Evolutionary conservation across 1,139 yeast genomes (phyloP).

Genomic region (Groenewaldozyma sp.): DNA sequence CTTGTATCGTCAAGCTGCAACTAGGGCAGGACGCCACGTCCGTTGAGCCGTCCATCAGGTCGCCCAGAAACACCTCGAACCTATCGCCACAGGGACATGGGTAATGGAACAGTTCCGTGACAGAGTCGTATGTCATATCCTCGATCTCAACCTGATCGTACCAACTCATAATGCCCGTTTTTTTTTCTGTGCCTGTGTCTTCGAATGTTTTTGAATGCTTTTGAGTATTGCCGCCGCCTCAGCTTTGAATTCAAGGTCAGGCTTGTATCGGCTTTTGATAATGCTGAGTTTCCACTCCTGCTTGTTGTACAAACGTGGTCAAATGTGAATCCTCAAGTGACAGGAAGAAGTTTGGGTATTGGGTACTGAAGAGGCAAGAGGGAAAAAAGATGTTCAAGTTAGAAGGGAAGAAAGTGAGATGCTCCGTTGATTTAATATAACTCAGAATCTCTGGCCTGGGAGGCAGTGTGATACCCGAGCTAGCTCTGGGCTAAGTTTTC

Average conservation of each 20-base stretch:
- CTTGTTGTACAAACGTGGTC: no score
- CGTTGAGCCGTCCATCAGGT: slow-evolving; percentile 76
- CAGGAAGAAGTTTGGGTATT: no score
- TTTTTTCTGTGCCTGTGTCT: neutral
- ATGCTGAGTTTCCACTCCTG: neutral
- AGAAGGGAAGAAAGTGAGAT: no score
- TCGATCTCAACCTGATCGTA: slow-evolving; percentile 96
- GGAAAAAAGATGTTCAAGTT: no score
- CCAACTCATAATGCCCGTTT: slow-evolving; percentile 41
- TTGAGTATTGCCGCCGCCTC: no score
- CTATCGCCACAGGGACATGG: slow-evolving; percentile 99
- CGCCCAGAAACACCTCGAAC: slow-evolving; percentile 80
- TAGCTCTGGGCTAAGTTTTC: neutral
- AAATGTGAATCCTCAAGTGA: no score
- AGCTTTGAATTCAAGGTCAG: no score
- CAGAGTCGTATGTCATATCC: slow-evolving; percentile 85
- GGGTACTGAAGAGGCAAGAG: no score
- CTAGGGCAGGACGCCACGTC: slow-evolving; percentile 95
- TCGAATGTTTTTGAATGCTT: neutral
- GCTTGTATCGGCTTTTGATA: neutral
- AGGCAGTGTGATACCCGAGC: neutral
- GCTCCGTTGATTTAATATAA: no score
- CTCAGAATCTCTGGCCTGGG: no score
- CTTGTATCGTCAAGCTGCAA: slow-evolving; percentile 88
- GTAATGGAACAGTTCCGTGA: slow-evolving; percentile 71